Percentiles rank a stretch among this genome's conserved stretches.
phyloP scores from a whole-genome alignment of 2,329 filamentous ascomycete genomes.

The Trichophyton equinum region DNA sequence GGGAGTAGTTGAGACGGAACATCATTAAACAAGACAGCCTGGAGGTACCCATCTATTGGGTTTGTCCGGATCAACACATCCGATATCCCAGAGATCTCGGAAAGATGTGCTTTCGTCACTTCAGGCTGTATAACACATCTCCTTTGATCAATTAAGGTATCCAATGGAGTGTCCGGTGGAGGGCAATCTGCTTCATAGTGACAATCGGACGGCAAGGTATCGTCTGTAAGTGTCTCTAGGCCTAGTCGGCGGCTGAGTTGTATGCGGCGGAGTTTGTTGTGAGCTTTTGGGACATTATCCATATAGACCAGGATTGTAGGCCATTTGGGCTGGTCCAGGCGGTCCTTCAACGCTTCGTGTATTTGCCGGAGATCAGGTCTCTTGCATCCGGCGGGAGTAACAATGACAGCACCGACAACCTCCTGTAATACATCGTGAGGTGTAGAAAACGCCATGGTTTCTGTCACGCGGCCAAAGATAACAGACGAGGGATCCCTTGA shows the following conservation, averaged over 20 bases:
- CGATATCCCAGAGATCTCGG: neutral
- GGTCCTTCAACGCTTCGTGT: neutral
- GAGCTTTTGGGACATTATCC: neutral
- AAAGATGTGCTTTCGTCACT: neutral
- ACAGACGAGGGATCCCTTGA: neutral
- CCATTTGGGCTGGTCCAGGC: neutral
- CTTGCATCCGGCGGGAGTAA: neutral
- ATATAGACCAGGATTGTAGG: neutral
- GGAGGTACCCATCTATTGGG: neutral
- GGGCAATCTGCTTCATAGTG: conserved; percentile 1
- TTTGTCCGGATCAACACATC: neutral
- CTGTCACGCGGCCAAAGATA: conserved; percentile 1
- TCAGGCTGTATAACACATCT: neutral
- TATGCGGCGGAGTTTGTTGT: conserved; percentile 1
- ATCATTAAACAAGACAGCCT: neutral
- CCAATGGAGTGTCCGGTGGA: neutral
- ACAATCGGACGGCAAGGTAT: neutral
- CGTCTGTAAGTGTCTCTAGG: neutral
- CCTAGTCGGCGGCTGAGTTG: neutral
- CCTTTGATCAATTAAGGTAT: neutral
- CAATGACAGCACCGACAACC: neutral
- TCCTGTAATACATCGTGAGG: neutral
- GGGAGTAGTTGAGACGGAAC: neutral
- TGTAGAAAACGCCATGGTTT: neutral
- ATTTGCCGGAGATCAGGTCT: conserved; percentile 4